phyloP scores from a whole-genome alignment of 441 rosid species.

The Euphorbia celastroides region DNA sequence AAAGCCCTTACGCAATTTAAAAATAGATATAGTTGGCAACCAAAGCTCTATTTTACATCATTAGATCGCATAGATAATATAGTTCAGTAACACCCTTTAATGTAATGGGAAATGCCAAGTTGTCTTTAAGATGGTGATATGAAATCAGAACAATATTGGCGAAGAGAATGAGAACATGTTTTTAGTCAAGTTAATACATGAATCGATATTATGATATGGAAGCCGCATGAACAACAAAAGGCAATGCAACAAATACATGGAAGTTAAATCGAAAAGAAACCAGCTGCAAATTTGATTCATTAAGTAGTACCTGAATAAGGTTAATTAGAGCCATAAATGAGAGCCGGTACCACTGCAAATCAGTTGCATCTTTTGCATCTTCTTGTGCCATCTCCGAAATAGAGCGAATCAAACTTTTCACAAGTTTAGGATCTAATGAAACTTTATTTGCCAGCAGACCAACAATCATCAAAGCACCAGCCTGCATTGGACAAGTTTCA shows the following conservation, averaged over 20 bases:
- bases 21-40: not conserved
- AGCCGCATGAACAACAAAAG: not conserved
- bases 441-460: conserved; percentile 72
- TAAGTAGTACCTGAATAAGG: conserved; percentile 71
- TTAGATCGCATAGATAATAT: not conserved
- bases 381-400: conserved; percentile 63
- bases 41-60: not conserved
- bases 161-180: conserved; percentile 6
- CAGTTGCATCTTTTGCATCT: conserved; percentile 62
- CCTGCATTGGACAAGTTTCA: conserved; percentile 38
- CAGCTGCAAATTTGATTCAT: not conserved
- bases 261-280: conserved; percentile 6
- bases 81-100: not conserved
- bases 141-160: conserved; percentile 5
- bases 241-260: not conserved
- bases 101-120: not conserved
- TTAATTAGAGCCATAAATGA: conserved; percentile 68
- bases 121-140: not conserved
- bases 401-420: conserved; percentile 67
- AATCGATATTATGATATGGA: conserved; percentile 1
- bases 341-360: conserved; percentile 63
- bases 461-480: conserved; percentile 89
- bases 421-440: conserved; percentile 63
- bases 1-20: conserved; percentile 5
- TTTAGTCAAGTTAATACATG: not conserved